Base-by-base conservation (phyloP, 208 protist genomes). In the Angomonas deanei region DNA sequence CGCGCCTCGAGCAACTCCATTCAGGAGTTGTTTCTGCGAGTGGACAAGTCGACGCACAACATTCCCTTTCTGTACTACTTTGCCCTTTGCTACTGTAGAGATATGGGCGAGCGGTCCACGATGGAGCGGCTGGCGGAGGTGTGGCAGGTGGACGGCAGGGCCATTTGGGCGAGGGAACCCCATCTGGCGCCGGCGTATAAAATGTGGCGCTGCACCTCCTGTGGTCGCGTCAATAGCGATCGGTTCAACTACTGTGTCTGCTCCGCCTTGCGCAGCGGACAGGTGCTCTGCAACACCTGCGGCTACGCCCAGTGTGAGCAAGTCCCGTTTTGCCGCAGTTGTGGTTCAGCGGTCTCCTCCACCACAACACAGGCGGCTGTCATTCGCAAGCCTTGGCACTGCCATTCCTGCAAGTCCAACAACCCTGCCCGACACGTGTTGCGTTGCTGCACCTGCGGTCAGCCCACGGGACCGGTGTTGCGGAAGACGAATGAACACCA, bases 221-320 rank as follows among this genome's bases (percentile, higher is more conserved):
- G 90, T 60, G 86, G 84, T 2, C 76, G 86, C 15, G 62, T 82
- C 28, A 96, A 96, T 69, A 96, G 84, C 68, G 86, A 92, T 68
- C 79, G 90, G 48, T 93, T 85, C 72, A 93, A 88, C 69, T 96
- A 93, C 76, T 96, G 90, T 64, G 39, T 86, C 55, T 96, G 90
- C 78, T 90, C 90, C 26, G 71, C 82, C 8, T 68, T 96, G 63
- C 86, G 85, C 17, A 83, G 85, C 65, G 74, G 82, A 13, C 78
- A 91, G 50, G 76, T 92, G 24, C 21, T 82, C 21, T 96, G 90
- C 46, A 58, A 47, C 26, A 31, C 53, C 13, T 96, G 90, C 62
- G 66, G 72, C 15, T 84, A 92, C 70, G 78, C 66, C 4, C 90
- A 96, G 63, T 84, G 93, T 39, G 86, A 96, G 74, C 86, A 84